These are phyloP conservation scores for Agastache rugosa DNA, from an alignment of 257 asterid species.

Conservation along the genomic window DNA sequence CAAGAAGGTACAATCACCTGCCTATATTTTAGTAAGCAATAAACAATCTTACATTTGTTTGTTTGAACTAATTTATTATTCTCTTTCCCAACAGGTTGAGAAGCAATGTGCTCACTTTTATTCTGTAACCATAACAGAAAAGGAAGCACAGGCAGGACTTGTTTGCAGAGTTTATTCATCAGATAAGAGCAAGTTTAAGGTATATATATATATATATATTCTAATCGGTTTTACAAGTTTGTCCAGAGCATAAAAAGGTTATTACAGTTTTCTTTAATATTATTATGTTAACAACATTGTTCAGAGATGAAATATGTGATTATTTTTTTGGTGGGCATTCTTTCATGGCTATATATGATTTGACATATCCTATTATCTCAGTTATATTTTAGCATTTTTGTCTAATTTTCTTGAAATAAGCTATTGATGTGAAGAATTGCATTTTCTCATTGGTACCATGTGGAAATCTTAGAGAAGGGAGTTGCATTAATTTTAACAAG, in stretches of 20 bases:
- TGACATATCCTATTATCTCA: conserved; percentile 22
- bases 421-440: neutral
- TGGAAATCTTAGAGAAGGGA: conserved; percentile 1
- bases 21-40: conserved; percentile 22
- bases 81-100: conserved; percentile 73
- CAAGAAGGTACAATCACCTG: conserved; percentile 64
- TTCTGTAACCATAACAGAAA: conserved; percentile 82
- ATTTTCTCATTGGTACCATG: neutral
- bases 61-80: conserved; percentile 36
- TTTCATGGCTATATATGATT: neutral
- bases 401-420: neutral
- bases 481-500: neutral
- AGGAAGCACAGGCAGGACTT: conserved; percentile 84
- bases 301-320: neutral
- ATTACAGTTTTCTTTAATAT: neutral
- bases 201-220: conserved; percentile 31
- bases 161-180: conserved; percentile 84
- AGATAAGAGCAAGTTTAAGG: conserved; percentile 98
- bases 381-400: conserved; percentile 7
- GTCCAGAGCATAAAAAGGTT: neutral
- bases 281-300: conserved; percentile 11
- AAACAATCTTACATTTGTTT: conserved; percentile 20
- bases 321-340: neutral
- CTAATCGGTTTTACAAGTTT: conserved; percentile 12
- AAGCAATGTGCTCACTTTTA: conserved; percentile 97